A percentile compares a stretch with the other conserved stretches of the same genome.
Conservation (phyloP, 306 rosid genomes). For the Glycine latifolia region DNA sequence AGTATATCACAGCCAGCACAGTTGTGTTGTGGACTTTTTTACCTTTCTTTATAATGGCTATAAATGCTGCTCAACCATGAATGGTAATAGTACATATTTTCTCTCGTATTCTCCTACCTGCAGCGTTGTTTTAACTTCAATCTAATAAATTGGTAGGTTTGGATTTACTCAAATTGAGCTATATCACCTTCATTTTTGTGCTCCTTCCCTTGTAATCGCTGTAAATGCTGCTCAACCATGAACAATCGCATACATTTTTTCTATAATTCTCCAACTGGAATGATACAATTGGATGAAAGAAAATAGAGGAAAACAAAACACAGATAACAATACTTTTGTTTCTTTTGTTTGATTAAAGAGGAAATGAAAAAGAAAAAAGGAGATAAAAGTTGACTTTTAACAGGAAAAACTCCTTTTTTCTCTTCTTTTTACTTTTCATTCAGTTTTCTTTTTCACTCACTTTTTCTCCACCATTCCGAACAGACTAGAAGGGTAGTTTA, state of each 20-base stretch:
- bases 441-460: neutral
- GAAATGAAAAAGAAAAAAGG: neutral
- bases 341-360: neutral
- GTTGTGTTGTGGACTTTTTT: slow-evolving; percentile 11
- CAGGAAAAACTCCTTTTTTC: no score
- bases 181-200: neutral
- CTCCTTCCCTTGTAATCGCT: neutral
- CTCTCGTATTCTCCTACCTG: slow-evolving; percentile 7
- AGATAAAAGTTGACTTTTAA: neutral
- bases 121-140: neutral
- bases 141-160: slow-evolving; percentile 24
- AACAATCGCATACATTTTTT: no score
- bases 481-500: neutral
- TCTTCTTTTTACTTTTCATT: neutral
- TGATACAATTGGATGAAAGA: neutral
- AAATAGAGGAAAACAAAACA: neutral
- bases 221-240: neutral
- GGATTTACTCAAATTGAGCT: neutral
- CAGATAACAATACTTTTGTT: neutral
- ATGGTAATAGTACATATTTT: slow-evolving; percentile 33
- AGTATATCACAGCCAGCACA: slow-evolving; percentile 18
- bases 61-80: slow-evolving; percentile 24
- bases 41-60: slow-evolving; percentile 18
- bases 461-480: neutral
- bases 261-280: no score